These are phyloP conservation scores for Paramarasmius palmivorus DNA, from an alignment of 1,284 basidiomycete genomes.

Conservation along the genomic window DNA sequence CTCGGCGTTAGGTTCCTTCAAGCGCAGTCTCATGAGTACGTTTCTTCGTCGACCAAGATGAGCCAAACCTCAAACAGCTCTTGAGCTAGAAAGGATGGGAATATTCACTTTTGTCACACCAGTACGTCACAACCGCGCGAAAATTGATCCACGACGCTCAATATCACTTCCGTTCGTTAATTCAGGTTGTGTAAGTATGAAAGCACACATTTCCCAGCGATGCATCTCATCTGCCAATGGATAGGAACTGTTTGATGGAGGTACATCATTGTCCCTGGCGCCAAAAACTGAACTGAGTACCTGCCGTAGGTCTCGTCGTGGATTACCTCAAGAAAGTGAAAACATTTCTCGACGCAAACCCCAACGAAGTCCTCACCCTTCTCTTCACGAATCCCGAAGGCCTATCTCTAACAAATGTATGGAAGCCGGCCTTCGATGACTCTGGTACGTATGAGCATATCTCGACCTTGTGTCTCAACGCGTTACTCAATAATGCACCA, in stretches of 20 bases:
- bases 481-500: background rate
- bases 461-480: background rate
- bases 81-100: constrained; percentile 29
- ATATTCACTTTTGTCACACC: constrained; percentile 72
- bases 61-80: background rate
- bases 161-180: background rate
- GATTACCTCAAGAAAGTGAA: constrained; percentile 64
- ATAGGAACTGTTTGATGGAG: constrained; percentile 58
- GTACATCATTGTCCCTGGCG: too few species aligned
- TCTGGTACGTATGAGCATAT: constrained; percentile 32
- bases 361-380: constrained; percentile 73
- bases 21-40: constrained; percentile 63
- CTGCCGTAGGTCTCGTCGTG: constrained; percentile 56
- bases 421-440: constrained; percentile 58
- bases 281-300: too few species aligned
- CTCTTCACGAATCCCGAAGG: constrained; percentile 74
- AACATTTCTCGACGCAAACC: constrained; percentile 67
- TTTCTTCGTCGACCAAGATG: background rate
- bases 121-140: constrained; percentile 35
- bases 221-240: background rate
- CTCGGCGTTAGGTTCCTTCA: constrained; percentile 76
- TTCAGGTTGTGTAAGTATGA: constrained; percentile 23
- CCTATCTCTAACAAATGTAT: constrained; percentile 46
- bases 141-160: too few species aligned
- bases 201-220: background rate